Evolutionary conservation across 129 eudicot genomes (phyloP), one percentile per base, ranked within the genome.

Genomic region (Centaurea solstitialis): DNA sequence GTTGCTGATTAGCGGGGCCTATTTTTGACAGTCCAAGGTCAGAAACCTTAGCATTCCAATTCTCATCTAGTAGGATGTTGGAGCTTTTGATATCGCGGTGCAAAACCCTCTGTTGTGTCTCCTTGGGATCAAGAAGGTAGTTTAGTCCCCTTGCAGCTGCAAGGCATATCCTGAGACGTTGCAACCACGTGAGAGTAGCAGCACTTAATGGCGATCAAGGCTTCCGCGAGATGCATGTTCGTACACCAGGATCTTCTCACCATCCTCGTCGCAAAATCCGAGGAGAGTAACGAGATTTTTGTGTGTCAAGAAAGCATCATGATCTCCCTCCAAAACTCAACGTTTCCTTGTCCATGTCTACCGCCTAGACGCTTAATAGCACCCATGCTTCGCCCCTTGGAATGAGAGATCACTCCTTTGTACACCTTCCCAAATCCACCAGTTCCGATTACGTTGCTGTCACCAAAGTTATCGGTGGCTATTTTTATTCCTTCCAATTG

Each of bases 21-120:
- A 74, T 47, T 43, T 28, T 74, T 2, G 78, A 74, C 41, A 84
- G 6, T 47, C 87, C 87, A 9, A 84, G 21, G 21, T 84, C 87
- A 64, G 80, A 73, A 73, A 78, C 33, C 22, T 78, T 78, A 37
- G 83, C 80, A 33, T 73, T 78, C 80, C 62, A 78, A 50, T 78
- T 35, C 18, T 84, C 87, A 43, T 84, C 87, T n/a, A 84, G 22
- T 20, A 84, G 75, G 17, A 84, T 84, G 40, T 84, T 84, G 26
- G 72, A 67, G 23, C 83, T 81, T 77, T 84, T 84, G 15, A 84
- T 73, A 22, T 84, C 87, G 5, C 76, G 85, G 37, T 81, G 85
- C 18, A 81, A 39, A 22, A 81, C 80, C 67, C 80, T 83, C 67
- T 84, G 80, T 18, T 73, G 78, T 50, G 80, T 64, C 72, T 40